Evolutionary conservation across 306 rosid genomes (phyloP).

Genomic region (Rosa rugosa): DNA sequence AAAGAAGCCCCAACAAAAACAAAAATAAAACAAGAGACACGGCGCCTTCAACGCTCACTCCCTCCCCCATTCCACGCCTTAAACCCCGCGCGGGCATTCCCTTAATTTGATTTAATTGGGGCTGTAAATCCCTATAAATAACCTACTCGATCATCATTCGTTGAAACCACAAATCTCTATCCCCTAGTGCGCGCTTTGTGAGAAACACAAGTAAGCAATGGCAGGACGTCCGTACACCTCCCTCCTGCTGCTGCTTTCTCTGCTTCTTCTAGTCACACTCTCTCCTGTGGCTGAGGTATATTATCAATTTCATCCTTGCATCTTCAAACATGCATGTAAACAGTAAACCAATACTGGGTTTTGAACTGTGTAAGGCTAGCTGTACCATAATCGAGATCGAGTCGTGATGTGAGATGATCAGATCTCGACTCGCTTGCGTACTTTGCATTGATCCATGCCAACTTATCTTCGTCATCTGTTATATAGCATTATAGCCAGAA

Average conservation of each 20-base stretch:
- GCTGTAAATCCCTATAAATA: slow-evolving; percentile 39
- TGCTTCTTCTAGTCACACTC: slow-evolving; percentile 62
- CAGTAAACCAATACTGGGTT: neutral
- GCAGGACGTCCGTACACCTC: slow-evolving; percentile 41
- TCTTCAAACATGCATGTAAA: neutral
- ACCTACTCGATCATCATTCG: slow-evolving; percentile 2
- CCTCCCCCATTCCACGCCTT: slow-evolving; percentile 45
- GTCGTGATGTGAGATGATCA: neutral
- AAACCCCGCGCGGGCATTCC: slow-evolving; percentile 28
- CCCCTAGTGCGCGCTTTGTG: neutral
- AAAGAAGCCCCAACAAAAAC: slow-evolving; percentile 7
- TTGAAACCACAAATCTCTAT: neutral
- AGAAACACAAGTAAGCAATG: slow-evolving; percentile 20
- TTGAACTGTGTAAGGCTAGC: neutral
- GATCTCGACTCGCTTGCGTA: neutral
- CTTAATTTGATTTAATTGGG: neutral
- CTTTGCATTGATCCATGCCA: neutral
- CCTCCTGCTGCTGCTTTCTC: slow-evolving; percentile 41
- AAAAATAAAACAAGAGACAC: slow-evolving; percentile 36
- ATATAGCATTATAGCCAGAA: neutral
- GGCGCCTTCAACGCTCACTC: slow-evolving; percentile 47
- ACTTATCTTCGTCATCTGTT: too few relatives aligned
- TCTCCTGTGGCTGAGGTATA: slow-evolving; percentile 58
- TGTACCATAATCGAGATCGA: neutral
- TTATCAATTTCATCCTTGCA: neutral